Base-by-base conservation (phyloP, 1,139 yeast genomes). In the Lodderomyces orthopsilosis region DNA sequence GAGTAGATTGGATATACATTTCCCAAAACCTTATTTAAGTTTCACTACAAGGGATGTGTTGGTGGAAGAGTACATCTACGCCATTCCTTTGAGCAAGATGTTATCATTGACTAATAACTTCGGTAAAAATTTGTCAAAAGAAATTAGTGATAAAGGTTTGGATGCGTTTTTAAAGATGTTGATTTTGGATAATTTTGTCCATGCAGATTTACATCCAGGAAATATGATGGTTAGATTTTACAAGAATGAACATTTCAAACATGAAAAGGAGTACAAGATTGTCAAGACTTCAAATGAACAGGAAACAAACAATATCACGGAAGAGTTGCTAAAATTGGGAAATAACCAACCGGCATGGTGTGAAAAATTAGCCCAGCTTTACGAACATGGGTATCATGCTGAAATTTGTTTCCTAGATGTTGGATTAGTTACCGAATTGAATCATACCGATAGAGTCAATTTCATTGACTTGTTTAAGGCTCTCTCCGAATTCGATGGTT, bases 201-300 rank as follows among this genome's bases (percentile, higher is more conserved):
- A 93, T 62, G 94, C 98, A 0, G 98, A 93, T 63, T 71, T 93
- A 47, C 98, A 93, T 56, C 97, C 98, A 0, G 99, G 99, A 1
- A 93, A 93, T 62, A 88, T 93, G 60, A 81, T 91, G 74, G 79
- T 93, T 4, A 68, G 93, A 42, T 84, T 91, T 53, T 77, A 84
- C 55, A 79, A 79, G 47, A 74, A 73, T 50, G 76, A 71, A 50
- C 51, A 66, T 44, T 73, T 63, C 49, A 67, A 61, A 46, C 77
- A 71, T 46, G 74, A 69, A 47, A 69, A 66, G 51, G 78, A 73
- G 48, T 73, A 73, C 56, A 73, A 72, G 52, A 72, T 73, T 41
- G 75, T 73, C 30, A 72, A 71, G 49, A 55, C 73, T 15, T 65
- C 71, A 43, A 70, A 73, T 47, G 76, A 62, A 55, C 70, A 49